Conservation (phyloP, 768 basidiomycete genomes). For the Amanita rubescens region DNA sequence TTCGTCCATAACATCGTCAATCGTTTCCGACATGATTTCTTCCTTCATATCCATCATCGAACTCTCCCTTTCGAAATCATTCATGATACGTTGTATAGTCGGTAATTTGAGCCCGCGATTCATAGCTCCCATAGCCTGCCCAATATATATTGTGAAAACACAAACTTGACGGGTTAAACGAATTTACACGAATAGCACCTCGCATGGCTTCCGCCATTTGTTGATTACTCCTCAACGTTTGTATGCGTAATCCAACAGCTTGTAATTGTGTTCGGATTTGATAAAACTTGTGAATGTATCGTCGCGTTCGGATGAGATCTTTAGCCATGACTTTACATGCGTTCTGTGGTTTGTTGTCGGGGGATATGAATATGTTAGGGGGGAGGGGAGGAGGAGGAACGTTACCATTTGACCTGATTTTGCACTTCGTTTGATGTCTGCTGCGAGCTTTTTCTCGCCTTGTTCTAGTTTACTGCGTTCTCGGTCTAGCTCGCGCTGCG, state of each 20-base stretch:
- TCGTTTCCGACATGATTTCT: slow-evolving; percentile 99
- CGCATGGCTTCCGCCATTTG: slow-evolving; percentile 99
- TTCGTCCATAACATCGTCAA: slow-evolving; percentile 97
- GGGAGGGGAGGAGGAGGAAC: slow-evolving; percentile 16
- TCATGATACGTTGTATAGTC: slow-evolving; percentile 92
- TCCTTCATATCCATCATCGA: slow-evolving; percentile 99
- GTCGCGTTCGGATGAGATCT: slow-evolving; percentile 91
- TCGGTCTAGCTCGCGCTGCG: slow-evolving; percentile 95
- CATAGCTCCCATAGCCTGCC: slow-evolving; percentile 96
- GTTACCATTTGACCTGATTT: slow-evolving; percentile 94
- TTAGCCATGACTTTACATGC: slow-evolving; percentile 99
- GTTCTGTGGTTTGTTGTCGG: slow-evolving; percentile 69
- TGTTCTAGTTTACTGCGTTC: slow-evolving; percentile 92
- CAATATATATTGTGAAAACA: slow-evolving; percentile 4
- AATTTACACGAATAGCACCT: slow-evolving; percentile 85
- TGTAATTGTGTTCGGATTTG: slow-evolving; percentile 98
- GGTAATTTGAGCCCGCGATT: slow-evolving; percentile 94
- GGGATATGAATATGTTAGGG: too few relatives aligned
- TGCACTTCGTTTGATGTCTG: slow-evolving; percentile 94
- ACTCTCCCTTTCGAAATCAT: slow-evolving; percentile 95
- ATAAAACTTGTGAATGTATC: slow-evolving; percentile 97
- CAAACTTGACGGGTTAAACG: slow-evolving; percentile 2
- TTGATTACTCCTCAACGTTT: slow-evolving; percentile 93
- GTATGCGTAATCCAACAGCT: slow-evolving; percentile 91
- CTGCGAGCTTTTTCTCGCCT: slow-evolving; percentile 93